phyloP scores from a whole-genome alignment of 352 stramenopile genomes.

The Globisporangium abappressorium region DNA sequence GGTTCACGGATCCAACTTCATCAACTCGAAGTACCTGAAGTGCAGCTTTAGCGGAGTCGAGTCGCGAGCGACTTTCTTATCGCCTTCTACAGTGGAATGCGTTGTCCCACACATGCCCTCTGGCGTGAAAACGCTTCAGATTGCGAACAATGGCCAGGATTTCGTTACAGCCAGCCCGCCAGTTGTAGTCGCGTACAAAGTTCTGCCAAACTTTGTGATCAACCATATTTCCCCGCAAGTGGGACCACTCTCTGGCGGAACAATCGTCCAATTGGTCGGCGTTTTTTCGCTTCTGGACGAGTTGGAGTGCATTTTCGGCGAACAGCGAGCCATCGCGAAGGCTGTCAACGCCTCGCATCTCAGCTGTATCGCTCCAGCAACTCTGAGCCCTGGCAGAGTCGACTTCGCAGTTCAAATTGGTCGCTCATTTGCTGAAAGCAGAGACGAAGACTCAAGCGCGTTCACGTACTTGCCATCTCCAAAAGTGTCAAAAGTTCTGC shows the following conservation, averaged over 20 bases:
- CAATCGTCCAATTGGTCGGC: constrained; percentile 31
- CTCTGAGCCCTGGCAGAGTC: constrained; percentile 14
- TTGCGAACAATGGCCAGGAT: constrained; percentile 64
- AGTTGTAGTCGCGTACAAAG: constrained; percentile 22
- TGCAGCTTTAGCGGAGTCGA: constrained; percentile 45
- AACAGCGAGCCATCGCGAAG: constrained; percentile 20
- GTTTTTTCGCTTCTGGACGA: constrained; percentile 32
- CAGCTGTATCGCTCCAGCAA: constrained; percentile 30
- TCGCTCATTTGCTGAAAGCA: constrained; percentile 26
- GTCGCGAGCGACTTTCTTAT: constrained; percentile 39
- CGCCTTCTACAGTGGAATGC: constrained; percentile 46
- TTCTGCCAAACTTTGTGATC: constrained; percentile 38
- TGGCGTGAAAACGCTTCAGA: constrained; percentile 34
- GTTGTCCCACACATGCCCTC: constrained; percentile 42
- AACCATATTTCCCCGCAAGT: constrained; percentile 24
- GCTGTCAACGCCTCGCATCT: constrained; percentile 28
- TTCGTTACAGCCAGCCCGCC: constrained; percentile 21
- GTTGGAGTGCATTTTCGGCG: constrained; percentile 44
- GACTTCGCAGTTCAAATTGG: constrained; percentile 24
- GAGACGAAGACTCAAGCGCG: constrained; percentile 4
- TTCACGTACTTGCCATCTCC: constrained; percentile 31
- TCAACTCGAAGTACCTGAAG: constrained; percentile 34
- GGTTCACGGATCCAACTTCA: constrained; percentile 46
- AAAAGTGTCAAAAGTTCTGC: constrained; percentile 24
- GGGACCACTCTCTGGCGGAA: constrained; percentile 37